Evolutionary conservation across 306 rosid species (phyloP), one percentile per base, ranked within the genome.

Genomic region (Prunus campanulata): DNA sequence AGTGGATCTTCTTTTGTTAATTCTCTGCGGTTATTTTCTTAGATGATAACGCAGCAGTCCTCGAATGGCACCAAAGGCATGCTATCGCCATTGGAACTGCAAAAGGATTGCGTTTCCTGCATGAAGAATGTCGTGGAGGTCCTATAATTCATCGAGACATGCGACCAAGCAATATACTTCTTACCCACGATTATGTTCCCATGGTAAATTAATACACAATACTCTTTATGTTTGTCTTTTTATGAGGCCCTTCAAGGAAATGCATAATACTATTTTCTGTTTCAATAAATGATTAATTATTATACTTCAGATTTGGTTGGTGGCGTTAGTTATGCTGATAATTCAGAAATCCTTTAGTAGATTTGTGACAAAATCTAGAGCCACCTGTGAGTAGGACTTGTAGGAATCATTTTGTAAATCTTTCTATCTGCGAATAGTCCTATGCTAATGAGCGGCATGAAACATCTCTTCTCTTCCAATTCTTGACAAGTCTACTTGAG

Each of bases 81-180:
- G 88, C 83, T 54, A 91, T 93, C 74, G 98, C 98, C n/a, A 73
- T 93, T 80, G 98, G 96, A 68, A 90, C 83, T 32, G 98, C 98
- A 16, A 93, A 88, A 87, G 98, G 97, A 59, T 66, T 93, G 80
- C 96, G 98, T 71, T 93, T 91, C 84, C 85, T 91, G 11, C 97
- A 93, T 11, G 98, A 93, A 79, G 97, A 93, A 86, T 91, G 98
- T 29, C 93, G 98, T 19, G 96, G 93, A 54, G 90, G 96, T 54
- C 97, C 98, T 79, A 83, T 93, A 64, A 87, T 93, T 85, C 98
- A 93, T 74, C 74, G 98, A 32, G 97, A 93, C 76, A 81, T 90
- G 84, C 83, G 96, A 72, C 97, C 98, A 44, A 87, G 96, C 93
- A 93, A 93, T 74, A 87, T 93, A 78, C 86, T 93, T 52, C 96